A percentile compares a stretch with the other conserved stretches of the same genome.
These are phyloP conservation scores for Ustilago sp. DNA, from an alignment of 1,284 basidiomycete genomes.

Conservation along the genomic window DNA sequence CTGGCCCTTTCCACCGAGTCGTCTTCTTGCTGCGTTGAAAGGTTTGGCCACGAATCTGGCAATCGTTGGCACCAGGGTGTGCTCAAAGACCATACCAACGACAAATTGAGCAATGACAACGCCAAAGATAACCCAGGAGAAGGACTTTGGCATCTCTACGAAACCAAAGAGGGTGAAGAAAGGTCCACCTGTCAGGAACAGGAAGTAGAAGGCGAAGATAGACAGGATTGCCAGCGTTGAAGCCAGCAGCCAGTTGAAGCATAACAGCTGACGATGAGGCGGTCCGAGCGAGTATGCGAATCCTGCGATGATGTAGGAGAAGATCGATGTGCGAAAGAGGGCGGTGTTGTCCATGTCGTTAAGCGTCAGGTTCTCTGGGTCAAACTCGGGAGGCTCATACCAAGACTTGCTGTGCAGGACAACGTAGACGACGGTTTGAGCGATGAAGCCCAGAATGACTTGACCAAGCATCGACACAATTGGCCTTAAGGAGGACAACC, in stretches of 20 bases:
- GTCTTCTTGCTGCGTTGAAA: slow-evolving; percentile 3
- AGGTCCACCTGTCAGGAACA: slow-evolving; percentile 50
- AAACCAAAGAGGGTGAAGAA: slow-evolving; percentile 55
- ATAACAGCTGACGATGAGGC: slow-evolving; percentile 48
- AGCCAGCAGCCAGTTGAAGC: slow-evolving; percentile 43
- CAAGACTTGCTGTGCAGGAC: slow-evolving; percentile 34
- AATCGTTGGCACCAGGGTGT: slow-evolving; percentile 11
- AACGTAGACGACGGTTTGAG: slow-evolving; percentile 45
- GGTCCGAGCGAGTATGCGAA: slow-evolving; percentile 44
- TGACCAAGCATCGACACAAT: slow-evolving; percentile 50
- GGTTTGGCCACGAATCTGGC: slow-evolving; percentile 16
- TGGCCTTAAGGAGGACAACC: slow-evolving; percentile 38
- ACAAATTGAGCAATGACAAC: slow-evolving; percentile 42
- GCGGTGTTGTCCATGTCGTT: slow-evolving; percentile 53
- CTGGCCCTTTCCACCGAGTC: slow-evolving; percentile 10
- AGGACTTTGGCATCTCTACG: slow-evolving; percentile 28
- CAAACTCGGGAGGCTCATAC: slow-evolving; percentile 43
- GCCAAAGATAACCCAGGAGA: slow-evolving; percentile 51
- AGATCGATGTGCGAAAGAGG: slow-evolving; percentile 46
- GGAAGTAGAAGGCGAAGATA: slow-evolving; percentile 45
- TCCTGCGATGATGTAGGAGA: slow-evolving; percentile 52
- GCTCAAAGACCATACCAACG: slow-evolving; percentile 37
- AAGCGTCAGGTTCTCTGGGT: slow-evolving; percentile 45
- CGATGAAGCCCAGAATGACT: slow-evolving; percentile 45
- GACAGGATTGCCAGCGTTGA: slow-evolving; percentile 35